phyloP scores from a whole-genome alignment of 305 asterid species.

The Rubia peregrina region DNA sequence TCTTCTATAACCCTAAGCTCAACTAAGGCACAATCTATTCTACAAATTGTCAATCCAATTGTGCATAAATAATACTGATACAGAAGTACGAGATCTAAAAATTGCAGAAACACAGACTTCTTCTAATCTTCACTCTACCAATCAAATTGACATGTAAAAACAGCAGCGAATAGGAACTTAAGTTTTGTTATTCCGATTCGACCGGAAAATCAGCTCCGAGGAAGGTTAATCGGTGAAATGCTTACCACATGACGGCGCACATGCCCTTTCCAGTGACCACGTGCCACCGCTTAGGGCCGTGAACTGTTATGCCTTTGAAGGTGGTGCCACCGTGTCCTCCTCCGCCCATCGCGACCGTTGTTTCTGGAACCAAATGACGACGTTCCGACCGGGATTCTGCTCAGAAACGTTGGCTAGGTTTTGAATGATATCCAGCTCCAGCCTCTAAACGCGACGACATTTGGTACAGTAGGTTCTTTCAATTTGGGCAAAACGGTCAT shows the following conservation, averaged over 20 bases:
- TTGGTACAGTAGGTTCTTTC: not conserved
- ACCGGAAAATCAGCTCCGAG: not conserved
- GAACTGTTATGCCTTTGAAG: conserved; percentile 70
- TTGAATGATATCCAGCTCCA: not conserved
- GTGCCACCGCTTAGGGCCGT: conserved; percentile 93
- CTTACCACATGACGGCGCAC: conserved; percentile 91
- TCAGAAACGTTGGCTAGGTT: not conserved
- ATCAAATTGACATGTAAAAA: not conserved
- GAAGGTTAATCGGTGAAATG: not conserved
- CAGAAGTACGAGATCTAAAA: not conserved
- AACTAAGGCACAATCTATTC: not conserved
- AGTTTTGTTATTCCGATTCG: not conserved
- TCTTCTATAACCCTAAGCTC: not conserved
- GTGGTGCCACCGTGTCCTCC: conserved; percentile 61
- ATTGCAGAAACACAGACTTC: not conserved
- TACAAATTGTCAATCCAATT: not conserved
- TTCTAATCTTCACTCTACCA: not conserved
- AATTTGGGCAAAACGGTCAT: not conserved
- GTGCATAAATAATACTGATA: not conserved
- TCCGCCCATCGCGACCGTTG: conserved; percentile 37
- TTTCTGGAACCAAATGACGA: not conserved
- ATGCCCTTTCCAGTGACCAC: conserved; percentile 83
- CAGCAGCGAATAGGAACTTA: not conserved
- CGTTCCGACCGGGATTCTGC: conserved; percentile 1
- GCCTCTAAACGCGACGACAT: not conserved